A percentile compares a stretch with the other conserved stretches of the same genome.
Evolutionary conservation across 2,329 filamentous ascomycete genomes (phyloP).

Genomic region (Didymella glomerata): DNA sequence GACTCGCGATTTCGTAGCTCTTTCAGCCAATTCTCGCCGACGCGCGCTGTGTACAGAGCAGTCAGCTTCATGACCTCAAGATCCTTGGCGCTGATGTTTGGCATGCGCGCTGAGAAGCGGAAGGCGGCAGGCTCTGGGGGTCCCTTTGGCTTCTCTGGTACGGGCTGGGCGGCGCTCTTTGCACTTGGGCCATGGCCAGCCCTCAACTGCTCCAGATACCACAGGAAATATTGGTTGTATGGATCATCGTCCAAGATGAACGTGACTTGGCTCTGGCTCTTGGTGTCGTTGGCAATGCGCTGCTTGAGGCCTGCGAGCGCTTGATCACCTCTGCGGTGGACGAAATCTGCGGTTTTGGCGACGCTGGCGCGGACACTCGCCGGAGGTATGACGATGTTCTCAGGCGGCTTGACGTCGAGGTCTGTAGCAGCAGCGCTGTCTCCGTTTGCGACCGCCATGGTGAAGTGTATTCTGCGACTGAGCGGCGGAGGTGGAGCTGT

Average conservation of each 20-base stretch:
- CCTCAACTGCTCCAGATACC: slow-evolving; percentile 86
- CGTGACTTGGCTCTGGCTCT: slow-evolving; percentile 87
- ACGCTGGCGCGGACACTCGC: slow-evolving; percentile 83
- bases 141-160: slow-evolving; percentile 75
- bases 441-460: slow-evolving; percentile 45
- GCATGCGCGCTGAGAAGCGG: slow-evolving; percentile 94
- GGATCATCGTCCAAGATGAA: slow-evolving; percentile 83
- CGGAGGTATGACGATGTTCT: slow-evolving; percentile 85
- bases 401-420: slow-evolving; percentile 69
- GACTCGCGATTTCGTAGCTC: slow-evolving; percentile 86
- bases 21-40: slow-evolving; percentile 91
- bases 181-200: slow-evolving; percentile 75
- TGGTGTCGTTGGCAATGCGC: slow-evolving; percentile 84
- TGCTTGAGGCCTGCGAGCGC: slow-evolving; percentile 87
- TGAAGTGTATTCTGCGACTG: slow-evolving; percentile 15
- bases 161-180: slow-evolving; percentile 25
- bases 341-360: slow-evolving; percentile 94
- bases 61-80: slow-evolving; percentile 77
- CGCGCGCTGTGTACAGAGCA: slow-evolving; percentile 90
- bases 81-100: slow-evolving; percentile 95
- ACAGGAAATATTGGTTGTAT: slow-evolving; percentile 88
- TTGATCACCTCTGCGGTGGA: slow-evolving; percentile 70
- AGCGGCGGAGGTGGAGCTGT: slow-evolving; percentile 22
- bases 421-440: slow-evolving; percentile 31
- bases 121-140: slow-evolving; percentile 87